phyloP scores from a whole-genome alignment of 2,329 filamentous ascomycete genomes.

The Diatrype stigma region DNA sequence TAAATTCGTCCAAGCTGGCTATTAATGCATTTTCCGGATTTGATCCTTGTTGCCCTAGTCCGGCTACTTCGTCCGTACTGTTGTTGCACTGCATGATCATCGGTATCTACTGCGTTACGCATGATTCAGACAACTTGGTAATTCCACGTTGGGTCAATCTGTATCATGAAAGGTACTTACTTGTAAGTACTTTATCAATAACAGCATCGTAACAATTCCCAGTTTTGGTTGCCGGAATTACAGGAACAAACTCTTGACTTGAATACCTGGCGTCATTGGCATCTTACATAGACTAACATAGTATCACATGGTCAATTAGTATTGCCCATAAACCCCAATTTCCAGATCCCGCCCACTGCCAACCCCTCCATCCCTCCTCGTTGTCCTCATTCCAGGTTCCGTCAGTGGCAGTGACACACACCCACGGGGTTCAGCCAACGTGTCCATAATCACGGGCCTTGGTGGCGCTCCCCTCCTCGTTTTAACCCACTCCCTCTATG shows the following conservation, averaged over 20 bases:
- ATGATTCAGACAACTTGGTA: too few relatives aligned
- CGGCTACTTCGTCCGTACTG: too few relatives aligned
- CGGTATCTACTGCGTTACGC: too few relatives aligned
- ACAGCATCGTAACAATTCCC: background rate
- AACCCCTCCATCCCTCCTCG: background rate
- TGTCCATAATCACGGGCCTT: background rate
- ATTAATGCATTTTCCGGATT: background rate
- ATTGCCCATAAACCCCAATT: too few relatives aligned
- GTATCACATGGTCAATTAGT: too few relatives aligned
- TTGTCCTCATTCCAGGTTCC: background rate
- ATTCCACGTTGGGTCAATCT: too few relatives aligned
- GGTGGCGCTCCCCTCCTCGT: background rate
- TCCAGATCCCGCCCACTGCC: background rate
- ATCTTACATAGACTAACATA: background rate
- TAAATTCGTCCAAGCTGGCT: too few relatives aligned
- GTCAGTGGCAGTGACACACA: background rate
- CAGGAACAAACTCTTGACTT: background rate
- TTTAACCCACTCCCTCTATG: background rate
- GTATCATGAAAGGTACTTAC: too few relatives aligned
- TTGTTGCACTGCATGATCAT: too few relatives aligned
- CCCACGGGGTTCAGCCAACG: background rate
- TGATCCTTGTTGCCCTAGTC: background rate
- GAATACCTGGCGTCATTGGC: background rate
- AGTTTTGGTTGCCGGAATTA: background rate
- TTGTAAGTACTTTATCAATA: too few relatives aligned